Evolutionary conservation across 805 yeast genomes (phyloP), one percentile per base, ranked within the genome.

Genomic region (Lachancea sp.): DNA sequence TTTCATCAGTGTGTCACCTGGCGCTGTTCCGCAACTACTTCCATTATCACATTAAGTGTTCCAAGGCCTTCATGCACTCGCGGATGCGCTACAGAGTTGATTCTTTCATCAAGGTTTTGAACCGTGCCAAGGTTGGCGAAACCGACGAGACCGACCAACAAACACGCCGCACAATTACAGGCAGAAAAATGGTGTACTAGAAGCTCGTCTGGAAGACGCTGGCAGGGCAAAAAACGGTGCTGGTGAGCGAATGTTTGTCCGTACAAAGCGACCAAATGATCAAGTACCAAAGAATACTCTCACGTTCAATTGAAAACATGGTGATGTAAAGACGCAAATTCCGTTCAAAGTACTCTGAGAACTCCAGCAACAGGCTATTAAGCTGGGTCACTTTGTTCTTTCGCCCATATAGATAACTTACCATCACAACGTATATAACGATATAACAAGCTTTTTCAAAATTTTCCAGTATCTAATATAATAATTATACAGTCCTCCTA

Each of bases 11-110:
- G 51, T 82, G 95, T 31, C 97, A 90, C 65, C 85, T 93, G 59
- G 89, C 88, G 60, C 73, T 87, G 47, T 93, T 93, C 71, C 78
- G 99, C 68, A 95, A 90, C 61, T 93, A 91, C 70, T 93, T 93
- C 83, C 99, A 93, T 67, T 93, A 91, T 68, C 99, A 93, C 64
- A 93, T 93, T 72, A 93, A 93, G 70, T 91, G 97, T 67, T 89
- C 96, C 49, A 93, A 93, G 74, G 98, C 99, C 30, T 93, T 86
- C 69, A 81, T 93, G 82, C 99, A 93, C 68, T 88, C 96, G 42
- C 82, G 99, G 74, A 93, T 93, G 99, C 81, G 99, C 67, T 87
- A 74, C 68, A 79, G 99, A 59, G 98, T 93, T 19, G 82, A 85
- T 55, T 93, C 95, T 58, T 93, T 90, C 72, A 78, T 90, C 62